Evolutionary conservation across 2,329 filamentous ascomycete species (phyloP), one percentile per base, ranked within the genome.

Genomic region (Dothidotthia symphoricarpi): DNA sequence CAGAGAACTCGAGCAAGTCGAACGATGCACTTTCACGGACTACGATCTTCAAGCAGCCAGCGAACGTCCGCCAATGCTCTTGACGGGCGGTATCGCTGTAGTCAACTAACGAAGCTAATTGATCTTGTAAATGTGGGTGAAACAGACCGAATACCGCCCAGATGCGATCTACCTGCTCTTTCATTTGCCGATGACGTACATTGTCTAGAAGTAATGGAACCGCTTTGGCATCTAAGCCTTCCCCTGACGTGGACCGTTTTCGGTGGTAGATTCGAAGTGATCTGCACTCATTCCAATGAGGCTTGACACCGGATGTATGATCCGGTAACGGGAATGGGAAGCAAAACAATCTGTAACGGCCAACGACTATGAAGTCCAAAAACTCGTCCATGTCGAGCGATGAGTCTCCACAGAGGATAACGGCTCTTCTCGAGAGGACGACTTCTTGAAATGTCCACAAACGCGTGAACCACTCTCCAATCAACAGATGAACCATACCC

Each of bases 381-480:
- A 39, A 28, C 3, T 29, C n/a, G 17, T 31, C 16, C 3, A 34
- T 10, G 13, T 33, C 34, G 3, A 31, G 3, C 24, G 17, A 30
- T 1, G 6, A 3, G 2, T 1, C 7, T 2, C 38, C 25, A 13
- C 32, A 39, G 12, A 43, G 7, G 3, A 36, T 3, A 4, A 30
- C 11, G 4, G 28, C 12, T 10, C 15, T 6, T 2, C n/a, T 28
- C n/a, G 39, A 32, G 11, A 40, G 33, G 10, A 42, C 33, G 14
- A 16, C 8, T 29, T 46, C 39, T 16, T 46, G 33, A 11, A 37
- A 46, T 2, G 43, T 40, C 39, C 39, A 46, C 1, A 42, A 15
- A 1, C 39, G 35, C 2, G 7, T n/a, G 12, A 36, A 42, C 43
- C 39, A 46, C 0, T 35, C 26, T 3, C 15, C 12, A 3, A 16